These are phyloP conservation scores for Afroboletus lepidellus DNA, from an alignment of 1,284 basidiomycete species.

Conservation along the genomic window DNA sequence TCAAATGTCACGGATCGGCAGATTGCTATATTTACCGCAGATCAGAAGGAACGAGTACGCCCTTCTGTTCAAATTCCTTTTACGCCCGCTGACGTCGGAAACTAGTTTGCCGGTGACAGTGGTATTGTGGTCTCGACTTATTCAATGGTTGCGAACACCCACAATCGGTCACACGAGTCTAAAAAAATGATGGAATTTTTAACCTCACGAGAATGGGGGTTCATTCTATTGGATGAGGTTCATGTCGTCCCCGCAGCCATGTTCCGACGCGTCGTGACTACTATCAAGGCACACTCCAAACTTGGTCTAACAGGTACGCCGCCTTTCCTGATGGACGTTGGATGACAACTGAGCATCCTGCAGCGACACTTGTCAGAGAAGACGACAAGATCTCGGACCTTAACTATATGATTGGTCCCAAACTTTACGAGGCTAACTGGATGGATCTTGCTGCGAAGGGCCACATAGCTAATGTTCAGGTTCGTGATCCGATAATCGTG, in stretches of 20 bases:
- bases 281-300: conserved; percentile 97
- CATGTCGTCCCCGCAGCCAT: conserved; percentile 97
- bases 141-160: conserved; percentile 97
- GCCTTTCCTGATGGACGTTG: not conserved
- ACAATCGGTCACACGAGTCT: conserved; percentile 93
- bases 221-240: conserved; percentile 93
- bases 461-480: conserved; percentile 99
- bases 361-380: conserved; percentile 95
- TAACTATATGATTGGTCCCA: conserved; percentile 99
- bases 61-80: not conserved
- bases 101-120: conserved; percentile 86
- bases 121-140: conserved; percentile 98
- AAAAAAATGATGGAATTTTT: conserved; percentile 99
- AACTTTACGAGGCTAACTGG: conserved; percentile 99
- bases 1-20: conserved; percentile 94
- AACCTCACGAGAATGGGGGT: conserved; percentile 92
- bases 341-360: conserved; percentile 11
- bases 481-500: conserved; percentile 36
- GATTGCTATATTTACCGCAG: conserved; percentile 93
- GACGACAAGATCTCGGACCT: conserved; percentile 99
- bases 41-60: conserved; percentile 90
- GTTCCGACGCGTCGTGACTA: conserved; percentile 94
- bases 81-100: conserved; percentile 1
- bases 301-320: conserved; percentile 83
- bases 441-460: conserved; percentile 99